These are phyloP conservation scores for Phalaenopsis equestris DNA, from an alignment of 106 monocot genomes.

Conservation along the genomic window DNA sequence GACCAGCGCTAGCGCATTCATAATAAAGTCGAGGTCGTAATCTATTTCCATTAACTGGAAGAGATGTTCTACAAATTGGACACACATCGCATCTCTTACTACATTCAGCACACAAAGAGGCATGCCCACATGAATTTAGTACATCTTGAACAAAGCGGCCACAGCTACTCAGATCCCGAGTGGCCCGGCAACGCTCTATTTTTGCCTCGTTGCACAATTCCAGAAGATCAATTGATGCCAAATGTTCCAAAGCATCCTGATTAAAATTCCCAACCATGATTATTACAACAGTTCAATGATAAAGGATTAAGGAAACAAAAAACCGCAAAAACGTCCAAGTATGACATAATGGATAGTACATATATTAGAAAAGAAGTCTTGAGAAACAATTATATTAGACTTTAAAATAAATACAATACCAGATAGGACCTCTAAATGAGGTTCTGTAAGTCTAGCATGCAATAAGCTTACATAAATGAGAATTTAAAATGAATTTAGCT, in stretches of 20 bases:
- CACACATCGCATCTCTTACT: constrained; percentile 78
- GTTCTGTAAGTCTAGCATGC: not conserved
- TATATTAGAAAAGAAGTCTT: not conserved
- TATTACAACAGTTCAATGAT: not conserved
- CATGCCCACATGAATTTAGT: constrained; percentile 76
- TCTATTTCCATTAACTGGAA: constrained; percentile 44
- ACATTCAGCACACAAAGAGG: constrained; percentile 87
- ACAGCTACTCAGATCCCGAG: constrained; percentile 86
- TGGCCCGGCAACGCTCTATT: constrained; percentile 76
- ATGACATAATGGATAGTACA: not conserved
- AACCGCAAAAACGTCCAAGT: not conserved
- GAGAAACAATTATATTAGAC: not conserved
- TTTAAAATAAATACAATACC: not conserved
- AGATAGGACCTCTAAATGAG: not conserved
- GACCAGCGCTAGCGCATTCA: constrained; percentile 72
- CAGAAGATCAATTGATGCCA: constrained; percentile 76
- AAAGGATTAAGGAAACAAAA: not conserved
- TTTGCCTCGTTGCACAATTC: constrained; percentile 80
- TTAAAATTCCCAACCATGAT: not conserved
- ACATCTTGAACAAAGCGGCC: constrained; percentile 77
- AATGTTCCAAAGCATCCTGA: constrained; percentile 49
- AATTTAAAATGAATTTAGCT: not conserved
- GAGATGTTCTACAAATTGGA: constrained; percentile 63
- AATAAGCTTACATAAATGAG: not conserved
- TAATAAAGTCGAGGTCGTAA: constrained; percentile 67